Conservation (phyloP, 805 yeast species). For the Yarrowia sp. region DNA sequence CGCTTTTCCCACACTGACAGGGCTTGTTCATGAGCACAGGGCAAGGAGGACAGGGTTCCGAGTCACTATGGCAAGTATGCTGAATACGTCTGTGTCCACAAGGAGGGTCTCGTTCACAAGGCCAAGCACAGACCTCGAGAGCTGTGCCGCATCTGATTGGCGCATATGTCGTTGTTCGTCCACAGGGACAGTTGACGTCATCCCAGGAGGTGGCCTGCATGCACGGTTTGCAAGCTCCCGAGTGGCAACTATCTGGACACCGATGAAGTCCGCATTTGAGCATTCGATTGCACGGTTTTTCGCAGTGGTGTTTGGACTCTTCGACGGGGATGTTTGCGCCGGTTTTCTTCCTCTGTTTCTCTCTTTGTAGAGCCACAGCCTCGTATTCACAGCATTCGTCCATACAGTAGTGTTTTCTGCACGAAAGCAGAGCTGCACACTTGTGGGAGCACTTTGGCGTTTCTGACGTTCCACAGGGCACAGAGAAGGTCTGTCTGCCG, state of each 20-base stretch:
- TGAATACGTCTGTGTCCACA: conserved; percentile 76
- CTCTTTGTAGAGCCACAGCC: conserved; percentile 64
- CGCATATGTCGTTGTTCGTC: conserved; percentile 75
- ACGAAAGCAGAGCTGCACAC: conserved; percentile 76
- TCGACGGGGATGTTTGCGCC: conserved; percentile 59
- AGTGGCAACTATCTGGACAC: conserved; percentile 76
- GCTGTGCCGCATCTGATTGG: conserved; percentile 86
- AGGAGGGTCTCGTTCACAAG: conserved; percentile 60
- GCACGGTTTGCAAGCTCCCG: conserved; percentile 82
- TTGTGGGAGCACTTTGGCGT: conserved; percentile 70
- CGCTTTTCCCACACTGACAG: conserved; percentile 68
- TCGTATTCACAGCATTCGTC: conserved; percentile 74
- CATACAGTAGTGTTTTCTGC: conserved; percentile 80
- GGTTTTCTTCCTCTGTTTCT: conserved; percentile 56
- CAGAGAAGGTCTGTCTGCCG: conserved; percentile 57
- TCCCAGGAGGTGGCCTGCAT: conserved; percentile 74
- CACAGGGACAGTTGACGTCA: conserved; percentile 81
- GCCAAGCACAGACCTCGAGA: conserved; percentile 68
- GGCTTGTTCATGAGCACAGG: conserved; percentile 62
- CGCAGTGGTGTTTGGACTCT: conserved; percentile 78
- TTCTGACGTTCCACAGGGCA: conserved; percentile 67
- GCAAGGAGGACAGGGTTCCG: conserved; percentile 75
- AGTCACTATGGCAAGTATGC: conserved; percentile 79
- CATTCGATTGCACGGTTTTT: conserved; percentile 65
- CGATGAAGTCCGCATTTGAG: conserved; percentile 72